Evolutionary conservation across 2,329 filamentous ascomycete species (phyloP).

Genomic region (Clarireedia sp.): DNA sequence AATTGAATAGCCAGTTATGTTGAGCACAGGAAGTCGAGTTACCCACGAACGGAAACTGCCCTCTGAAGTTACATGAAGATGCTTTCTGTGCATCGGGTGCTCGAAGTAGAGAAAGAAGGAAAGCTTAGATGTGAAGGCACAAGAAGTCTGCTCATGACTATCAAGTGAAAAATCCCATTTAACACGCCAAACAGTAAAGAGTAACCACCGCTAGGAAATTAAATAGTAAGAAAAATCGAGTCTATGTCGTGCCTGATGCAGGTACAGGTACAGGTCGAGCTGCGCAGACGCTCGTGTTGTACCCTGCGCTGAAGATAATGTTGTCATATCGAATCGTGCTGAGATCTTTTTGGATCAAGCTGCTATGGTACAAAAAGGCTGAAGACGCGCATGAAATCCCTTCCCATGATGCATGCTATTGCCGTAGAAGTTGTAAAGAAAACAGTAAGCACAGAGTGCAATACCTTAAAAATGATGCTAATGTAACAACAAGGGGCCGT

Average conservation of each 20-base stretch:
- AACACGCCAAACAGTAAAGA: constrained; percentile 14
- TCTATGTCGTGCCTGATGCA: constrained; percentile 23
- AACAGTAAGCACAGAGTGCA: constrained; percentile 17
- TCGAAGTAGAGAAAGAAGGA: constrained; percentile 12
- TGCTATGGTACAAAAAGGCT: constrained; percentile 30
- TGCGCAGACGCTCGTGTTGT: constrained; percentile 28
- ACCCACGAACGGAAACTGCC: constrained; percentile 4
- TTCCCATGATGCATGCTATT: constrained; percentile 24
- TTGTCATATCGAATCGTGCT: constrained; percentile 25
- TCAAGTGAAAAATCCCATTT: constrained; percentile 22
- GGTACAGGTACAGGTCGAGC: constrained; percentile 30
- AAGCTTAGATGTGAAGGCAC: constrained; percentile 22
- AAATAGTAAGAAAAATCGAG: constrained; percentile 16
- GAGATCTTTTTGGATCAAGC: constrained; percentile 27
- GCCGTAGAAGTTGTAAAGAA: constrained; percentile 21
- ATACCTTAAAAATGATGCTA: constrained; percentile 23
- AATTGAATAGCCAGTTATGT: neutral
- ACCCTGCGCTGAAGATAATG: constrained; percentile 26
- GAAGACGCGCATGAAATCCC: constrained; percentile 18
- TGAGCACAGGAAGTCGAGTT: neutral
- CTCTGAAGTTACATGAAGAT: constrained; percentile 7
- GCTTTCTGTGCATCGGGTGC: constrained; percentile 1
- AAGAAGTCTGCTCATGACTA: constrained; percentile 23
- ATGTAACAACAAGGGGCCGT: constrained; percentile 31
- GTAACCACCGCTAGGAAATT: constrained; percentile 18